Percentiles rank a stretch among this genome's conserved stretches.
These are phyloP conservation scores for Syzygium aromaticum DNA, from an alignment of 345 rosid species.

Conservation along the genomic window DNA sequence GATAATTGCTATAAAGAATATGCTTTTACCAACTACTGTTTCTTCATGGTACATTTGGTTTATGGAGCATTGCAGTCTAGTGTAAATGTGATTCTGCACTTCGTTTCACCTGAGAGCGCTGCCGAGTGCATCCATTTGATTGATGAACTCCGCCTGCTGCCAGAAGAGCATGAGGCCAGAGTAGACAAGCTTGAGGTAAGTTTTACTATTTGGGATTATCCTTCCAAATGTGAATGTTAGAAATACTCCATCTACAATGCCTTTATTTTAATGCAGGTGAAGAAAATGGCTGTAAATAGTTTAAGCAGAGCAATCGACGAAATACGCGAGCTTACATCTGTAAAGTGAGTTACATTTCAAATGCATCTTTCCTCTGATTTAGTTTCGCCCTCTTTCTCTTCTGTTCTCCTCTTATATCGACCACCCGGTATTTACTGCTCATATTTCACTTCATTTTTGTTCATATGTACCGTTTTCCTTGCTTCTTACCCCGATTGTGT, in stretches of 20 bases:
- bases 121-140: slow-evolving; percentile 47
- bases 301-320: slow-evolving; percentile 59
- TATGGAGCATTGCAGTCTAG: slow-evolving; percentile 53
- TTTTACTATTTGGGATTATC: background rate
- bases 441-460: background rate
- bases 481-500: background rate
- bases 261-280: slow-evolving; percentile 40
- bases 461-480: background rate
- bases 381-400: background rate
- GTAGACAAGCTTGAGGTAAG: slow-evolving; percentile 62
- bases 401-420: background rate
- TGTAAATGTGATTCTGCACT: slow-evolving; percentile 78
- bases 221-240: background rate
- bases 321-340: slow-evolving; percentile 62
- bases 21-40: background rate
- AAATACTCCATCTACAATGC: background rate
- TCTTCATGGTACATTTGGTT: background rate
- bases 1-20: background rate
- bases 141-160: slow-evolving; percentile 67
- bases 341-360: slow-evolving; percentile 12
- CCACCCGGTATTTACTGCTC: background rate
- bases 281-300: slow-evolving; percentile 72
- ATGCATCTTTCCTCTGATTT: background rate
- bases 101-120: slow-evolving; percentile 80
- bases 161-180: slow-evolving; percentile 58